These are phyloP conservation scores for Curvularia verruculosa DNA, from an alignment of 2,329 filamentous ascomycete genomes.

Conservation along the genomic window DNA sequence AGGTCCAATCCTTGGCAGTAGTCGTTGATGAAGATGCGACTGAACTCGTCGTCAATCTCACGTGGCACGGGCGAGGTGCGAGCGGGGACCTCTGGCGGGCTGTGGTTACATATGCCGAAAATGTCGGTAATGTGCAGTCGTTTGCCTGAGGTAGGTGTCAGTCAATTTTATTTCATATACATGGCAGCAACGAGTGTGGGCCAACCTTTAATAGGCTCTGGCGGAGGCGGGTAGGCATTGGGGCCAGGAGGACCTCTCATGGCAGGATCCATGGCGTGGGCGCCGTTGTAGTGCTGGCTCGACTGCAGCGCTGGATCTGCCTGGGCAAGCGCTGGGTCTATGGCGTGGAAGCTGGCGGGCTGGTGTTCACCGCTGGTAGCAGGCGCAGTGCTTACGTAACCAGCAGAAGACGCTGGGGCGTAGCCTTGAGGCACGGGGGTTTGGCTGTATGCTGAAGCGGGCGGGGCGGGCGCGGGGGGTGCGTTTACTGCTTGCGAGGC, in stretches of 20 bases:
- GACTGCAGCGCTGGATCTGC: constrained; percentile 40
- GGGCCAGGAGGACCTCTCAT: constrained; percentile 36
- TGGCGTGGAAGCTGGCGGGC: constrained; percentile 63
- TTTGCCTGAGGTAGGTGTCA: constrained; percentile 40
- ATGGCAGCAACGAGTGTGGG: background rate
- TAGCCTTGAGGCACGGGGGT: constrained; percentile 52
- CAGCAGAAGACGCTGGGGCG: constrained; percentile 53
- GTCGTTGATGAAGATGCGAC: constrained; percentile 44
- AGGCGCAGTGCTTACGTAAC: constrained; percentile 44
- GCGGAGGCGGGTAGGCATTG: constrained; percentile 23
- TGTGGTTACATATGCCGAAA: constrained; percentile 45
- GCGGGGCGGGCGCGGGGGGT: constrained; percentile 42
- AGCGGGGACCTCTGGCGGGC: constrained; percentile 44
- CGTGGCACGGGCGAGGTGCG: constrained; percentile 34
- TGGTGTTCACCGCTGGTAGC: constrained; percentile 43
- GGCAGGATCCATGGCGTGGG: constrained; percentile 41
- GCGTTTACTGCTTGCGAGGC: constrained; percentile 42
- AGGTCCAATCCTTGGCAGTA: constrained; percentile 43
- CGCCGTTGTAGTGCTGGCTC: constrained; percentile 42
- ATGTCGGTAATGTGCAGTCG: constrained; percentile 41
- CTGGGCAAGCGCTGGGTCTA: constrained; percentile 69
- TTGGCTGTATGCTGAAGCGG: constrained; percentile 45
- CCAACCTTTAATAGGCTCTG: constrained; percentile 40
- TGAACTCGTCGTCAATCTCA: constrained; percentile 43
- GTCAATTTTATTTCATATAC: background rate